These are phyloP conservation scores for Cyberlindnera japonica DNA, from an alignment of 805 yeast species.

Conservation along the genomic window DNA sequence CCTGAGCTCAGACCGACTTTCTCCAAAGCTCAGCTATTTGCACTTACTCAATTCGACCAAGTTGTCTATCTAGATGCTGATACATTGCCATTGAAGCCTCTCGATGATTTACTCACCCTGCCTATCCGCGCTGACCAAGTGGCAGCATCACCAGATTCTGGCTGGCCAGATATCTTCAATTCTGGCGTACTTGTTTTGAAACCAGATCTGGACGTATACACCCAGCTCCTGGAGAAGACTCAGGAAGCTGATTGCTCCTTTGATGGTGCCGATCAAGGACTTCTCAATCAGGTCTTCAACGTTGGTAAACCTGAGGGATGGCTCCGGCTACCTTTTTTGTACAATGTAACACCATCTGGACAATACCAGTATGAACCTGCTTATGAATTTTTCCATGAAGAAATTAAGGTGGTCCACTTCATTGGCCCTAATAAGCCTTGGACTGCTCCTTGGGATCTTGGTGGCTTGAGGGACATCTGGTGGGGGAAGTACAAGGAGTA, in stretches of 20 bases:
- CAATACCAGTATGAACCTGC: constrained; percentile 77
- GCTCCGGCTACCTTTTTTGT: constrained; percentile 73
- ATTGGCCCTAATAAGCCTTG: constrained; percentile 66
- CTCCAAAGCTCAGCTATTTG: constrained; percentile 49
- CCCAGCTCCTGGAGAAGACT: constrained; percentile 32
- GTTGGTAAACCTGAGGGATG: constrained; percentile 38
- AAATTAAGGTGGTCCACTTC: constrained; percentile 54
- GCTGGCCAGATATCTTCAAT: constrained; percentile 89
- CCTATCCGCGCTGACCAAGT: constrained; percentile 25
- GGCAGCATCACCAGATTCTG: constrained; percentile 63
- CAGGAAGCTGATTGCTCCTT: constrained; percentile 40
- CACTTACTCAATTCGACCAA: constrained; percentile 38
- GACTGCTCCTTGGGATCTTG: constrained; percentile 23
- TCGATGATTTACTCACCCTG: constrained; percentile 20
- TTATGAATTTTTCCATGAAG: constrained; percentile 43
- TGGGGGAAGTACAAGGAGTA: constrained; percentile 25
- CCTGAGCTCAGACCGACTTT: constrained; percentile 51
- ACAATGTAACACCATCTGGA: constrained; percentile 73
- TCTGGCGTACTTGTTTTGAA: constrained; percentile 63
- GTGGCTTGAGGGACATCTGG: constrained; percentile 23
- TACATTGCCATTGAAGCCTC: constrained; percentile 43
- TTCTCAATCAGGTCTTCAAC: constrained; percentile 64
- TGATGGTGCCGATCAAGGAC: constrained; percentile 91
- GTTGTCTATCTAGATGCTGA: constrained; percentile 65
- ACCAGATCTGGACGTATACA: constrained; percentile 45